Evolutionary conservation across 2,329 filamentous ascomycete species (phyloP).

Genomic region (Colletotrichum graminicola): DNA sequence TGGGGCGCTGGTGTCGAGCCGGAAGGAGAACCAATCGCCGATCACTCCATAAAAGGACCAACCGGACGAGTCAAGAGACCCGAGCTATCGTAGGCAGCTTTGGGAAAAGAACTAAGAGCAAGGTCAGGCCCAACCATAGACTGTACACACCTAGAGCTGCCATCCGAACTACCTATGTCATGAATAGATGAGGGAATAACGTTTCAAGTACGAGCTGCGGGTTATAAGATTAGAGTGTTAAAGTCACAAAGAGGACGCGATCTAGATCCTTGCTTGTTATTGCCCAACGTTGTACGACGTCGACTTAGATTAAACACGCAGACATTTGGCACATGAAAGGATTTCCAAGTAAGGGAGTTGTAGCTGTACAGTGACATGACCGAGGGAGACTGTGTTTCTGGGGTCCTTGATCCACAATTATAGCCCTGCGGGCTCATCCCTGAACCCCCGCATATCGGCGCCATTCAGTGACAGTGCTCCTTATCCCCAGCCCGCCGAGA

Average conservation of each 20-base stretch:
- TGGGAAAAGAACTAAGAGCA: neutral
- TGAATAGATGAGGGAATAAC: constrained; percentile 13
- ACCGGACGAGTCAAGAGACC: neutral
- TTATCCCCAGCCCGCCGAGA: constrained; percentile 4
- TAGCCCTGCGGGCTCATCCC: constrained; percentile 7
- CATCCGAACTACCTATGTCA: constrained; percentile 5
- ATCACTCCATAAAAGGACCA: constrained; percentile 19
- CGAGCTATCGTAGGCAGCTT: no score
- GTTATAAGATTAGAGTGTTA: neutral
- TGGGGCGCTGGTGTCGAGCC: constrained; percentile 64
- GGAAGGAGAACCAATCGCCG: constrained; percentile 38
- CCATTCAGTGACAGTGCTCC: neutral
- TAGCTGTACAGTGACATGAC: neutral
- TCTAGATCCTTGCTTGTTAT: constrained; percentile 5
- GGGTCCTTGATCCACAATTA: neutral
- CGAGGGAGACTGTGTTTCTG: neutral
- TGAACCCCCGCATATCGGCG: constrained; percentile 20
- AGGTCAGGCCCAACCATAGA: constrained; percentile 14
- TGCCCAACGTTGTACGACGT: neutral
- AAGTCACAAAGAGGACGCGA: neutral
- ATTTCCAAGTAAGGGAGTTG: neutral
- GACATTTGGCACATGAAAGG: neutral
- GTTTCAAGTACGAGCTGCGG: neutral
- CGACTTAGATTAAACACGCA: neutral
- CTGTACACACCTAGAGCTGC: constrained; percentile 14